Evolutionary conservation across 176 grass and related monocot genomes (phyloP), one percentile per base, ranked within the genome.

Genomic region (Eragrostis nindensis): DNA sequence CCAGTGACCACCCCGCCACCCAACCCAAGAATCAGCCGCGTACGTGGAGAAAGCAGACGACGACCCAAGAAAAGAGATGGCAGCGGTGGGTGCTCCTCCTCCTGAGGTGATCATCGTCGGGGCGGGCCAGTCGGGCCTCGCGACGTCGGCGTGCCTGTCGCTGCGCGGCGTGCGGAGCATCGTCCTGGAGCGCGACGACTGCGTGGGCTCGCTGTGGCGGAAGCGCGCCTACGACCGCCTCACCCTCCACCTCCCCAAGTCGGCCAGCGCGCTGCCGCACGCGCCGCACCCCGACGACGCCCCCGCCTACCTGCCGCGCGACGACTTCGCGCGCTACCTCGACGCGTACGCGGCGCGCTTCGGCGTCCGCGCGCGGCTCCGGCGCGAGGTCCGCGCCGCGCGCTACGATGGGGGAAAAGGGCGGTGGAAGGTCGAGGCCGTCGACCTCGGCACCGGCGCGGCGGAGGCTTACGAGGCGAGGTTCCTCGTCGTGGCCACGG

Each of bases 401-500:
- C 22, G n/a, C 8, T 94, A 62, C 82, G 94, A 92, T 82, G 45
- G 3, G 0, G 73, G 0, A n/a, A 16, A 4, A 2, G 46, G 21
- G 1, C 7, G 62, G 24, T 97, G 94, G 94, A 10, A 17, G 19
- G 67, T 97, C 6, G 83, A 74, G 12, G 89, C 82, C 21, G 29
- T 74, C 6, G 72, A 80, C 55, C 72, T 68, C 48, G 79, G 17
- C 41, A 65, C 61, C 4, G 70, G 73, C 0, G 14, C 1, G 30
- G 4, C 18, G 6, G 91, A 94, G 70, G 27, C 17, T 25, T 97
- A 92, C 75, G 16, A 0, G 44, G 79, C 80, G 21, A 68, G 75
- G 81, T 69, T 77, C 76, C 71, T 97, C 14, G 94, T 97, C 17
- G 94, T 80, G 54, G 94, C 94, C 21, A 77, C 78, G 0, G 94